Conservation (phyloP, 352 stramenopile genomes). For the Phytophthora litchii region DNA sequence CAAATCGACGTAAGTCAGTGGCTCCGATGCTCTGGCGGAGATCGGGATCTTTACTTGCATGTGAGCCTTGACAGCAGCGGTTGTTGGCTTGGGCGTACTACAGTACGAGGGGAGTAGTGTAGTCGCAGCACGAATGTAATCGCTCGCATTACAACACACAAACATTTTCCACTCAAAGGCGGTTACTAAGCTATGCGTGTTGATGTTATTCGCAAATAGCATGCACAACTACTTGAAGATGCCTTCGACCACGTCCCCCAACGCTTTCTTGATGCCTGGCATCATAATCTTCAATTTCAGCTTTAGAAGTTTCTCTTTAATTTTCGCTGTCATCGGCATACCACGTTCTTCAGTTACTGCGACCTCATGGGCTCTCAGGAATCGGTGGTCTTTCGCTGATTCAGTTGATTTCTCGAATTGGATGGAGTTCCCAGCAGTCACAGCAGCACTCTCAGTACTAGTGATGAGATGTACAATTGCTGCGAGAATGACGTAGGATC, state of each 20-base stretch:
- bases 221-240: not conserved
- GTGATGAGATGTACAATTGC: not conserved
- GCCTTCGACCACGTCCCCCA: not conserved
- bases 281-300: slow-evolving; percentile 17
- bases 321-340: not conserved
- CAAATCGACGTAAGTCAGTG: slow-evolving; percentile 16
- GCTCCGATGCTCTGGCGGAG: not conserved
- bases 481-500: slow-evolving; percentile 4
- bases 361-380: not conserved
- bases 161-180: not conserved
- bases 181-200: not conserved
- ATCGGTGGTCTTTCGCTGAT: not conserved
- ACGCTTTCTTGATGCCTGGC: slow-evolving; percentile 5
- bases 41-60: slow-evolving; percentile 1
- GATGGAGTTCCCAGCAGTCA: not conserved
- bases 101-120: not conserved
- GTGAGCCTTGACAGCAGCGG: not conserved
- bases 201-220: not conserved
- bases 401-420: too few relatives aligned
- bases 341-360: slow-evolving; percentile 10
- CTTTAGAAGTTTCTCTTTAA: slow-evolving; percentile 16
- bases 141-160: not conserved
- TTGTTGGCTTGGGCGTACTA: not conserved
- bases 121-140: not conserved
- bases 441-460: not conserved